Evolutionary conservation across 169 alveolate genomes (phyloP).

Genomic region (Eimeria praecox): DNA sequence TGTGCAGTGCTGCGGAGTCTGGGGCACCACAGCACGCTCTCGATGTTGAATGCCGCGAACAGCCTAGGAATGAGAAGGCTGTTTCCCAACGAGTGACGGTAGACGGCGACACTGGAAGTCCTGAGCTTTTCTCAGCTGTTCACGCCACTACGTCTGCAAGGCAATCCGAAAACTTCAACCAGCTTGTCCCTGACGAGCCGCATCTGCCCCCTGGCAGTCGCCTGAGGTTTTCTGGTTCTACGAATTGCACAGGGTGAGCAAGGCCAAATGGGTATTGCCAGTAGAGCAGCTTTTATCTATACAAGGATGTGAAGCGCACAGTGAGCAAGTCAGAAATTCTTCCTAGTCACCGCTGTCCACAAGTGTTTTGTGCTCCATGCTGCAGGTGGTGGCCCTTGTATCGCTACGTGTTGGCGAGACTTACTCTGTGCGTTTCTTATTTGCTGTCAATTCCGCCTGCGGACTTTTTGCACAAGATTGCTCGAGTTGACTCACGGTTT

Average conservation of each 20-base stretch:
- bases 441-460: slow-evolving; percentile 75
- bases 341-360: neutral
- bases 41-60: neutral
- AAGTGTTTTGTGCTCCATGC: neutral
- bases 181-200: slow-evolving; percentile 23
- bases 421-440: slow-evolving; percentile 54
- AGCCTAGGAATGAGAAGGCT: neutral
- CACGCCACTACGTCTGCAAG: slow-evolving; percentile 3
- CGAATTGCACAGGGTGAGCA: slow-evolving; percentile 52
- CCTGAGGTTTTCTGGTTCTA: slow-evolving; percentile 41
- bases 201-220: slow-evolving; percentile 47
- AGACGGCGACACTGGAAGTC: neutral
- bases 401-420: slow-evolving; percentile 79
- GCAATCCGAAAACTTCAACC: slow-evolving; percentile 31
- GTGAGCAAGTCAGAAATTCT: neutral
- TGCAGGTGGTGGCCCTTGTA: slow-evolving; percentile 82
- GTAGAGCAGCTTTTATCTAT: neutral
- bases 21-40: neutral
- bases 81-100: neutral
- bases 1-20: slow-evolving; percentile 4
- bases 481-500: slow-evolving; percentile 67
- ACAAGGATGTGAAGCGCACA: neutral
- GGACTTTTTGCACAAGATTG: slow-evolving; percentile 49
- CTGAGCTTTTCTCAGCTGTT: neutral
- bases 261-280: neutral